Conservation (phyloP, 352 stramenopile genomes). For the Plasmopara viticola region DNA sequence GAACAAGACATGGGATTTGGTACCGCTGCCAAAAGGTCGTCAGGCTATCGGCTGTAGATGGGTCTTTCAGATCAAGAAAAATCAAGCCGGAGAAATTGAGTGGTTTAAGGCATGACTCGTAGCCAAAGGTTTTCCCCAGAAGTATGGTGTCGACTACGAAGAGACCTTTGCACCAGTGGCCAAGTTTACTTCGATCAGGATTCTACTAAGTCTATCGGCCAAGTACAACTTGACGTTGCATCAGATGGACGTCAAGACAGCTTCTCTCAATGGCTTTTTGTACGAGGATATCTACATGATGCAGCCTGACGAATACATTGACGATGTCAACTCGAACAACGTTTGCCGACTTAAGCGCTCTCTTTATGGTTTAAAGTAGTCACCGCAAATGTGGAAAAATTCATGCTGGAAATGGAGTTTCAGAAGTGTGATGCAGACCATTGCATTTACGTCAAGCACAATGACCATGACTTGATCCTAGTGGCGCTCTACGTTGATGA, state of each 20-base stretch:
- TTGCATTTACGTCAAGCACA: neutral
- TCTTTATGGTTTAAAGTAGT: neutral
- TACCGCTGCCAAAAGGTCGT: too few species aligned
- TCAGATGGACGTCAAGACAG: neutral
- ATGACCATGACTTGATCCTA: neutral
- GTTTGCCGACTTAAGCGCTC: neutral
- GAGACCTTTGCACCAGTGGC: neutral
- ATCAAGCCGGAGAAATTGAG: neutral
- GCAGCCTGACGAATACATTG: neutral
- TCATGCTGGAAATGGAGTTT: neutral
- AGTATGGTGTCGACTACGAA: too few species aligned
- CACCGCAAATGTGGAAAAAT: neutral
- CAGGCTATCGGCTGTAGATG: too few species aligned
- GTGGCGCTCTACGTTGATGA: neutral
- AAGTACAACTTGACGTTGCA: neutral
- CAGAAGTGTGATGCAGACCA: neutral
- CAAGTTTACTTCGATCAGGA: neutral
- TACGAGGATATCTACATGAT: neutral
- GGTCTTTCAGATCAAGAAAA: neutral
- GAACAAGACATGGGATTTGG: too few species aligned
- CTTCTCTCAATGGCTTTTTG: neutral
- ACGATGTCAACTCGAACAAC: neutral
- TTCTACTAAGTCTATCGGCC: neutral
- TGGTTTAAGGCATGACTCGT: neutral
- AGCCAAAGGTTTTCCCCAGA: too few species aligned